phyloP scores from a whole-genome alignment of 768 basidiomycete genomes.

The Tricholoma hemisulphureum region DNA sequence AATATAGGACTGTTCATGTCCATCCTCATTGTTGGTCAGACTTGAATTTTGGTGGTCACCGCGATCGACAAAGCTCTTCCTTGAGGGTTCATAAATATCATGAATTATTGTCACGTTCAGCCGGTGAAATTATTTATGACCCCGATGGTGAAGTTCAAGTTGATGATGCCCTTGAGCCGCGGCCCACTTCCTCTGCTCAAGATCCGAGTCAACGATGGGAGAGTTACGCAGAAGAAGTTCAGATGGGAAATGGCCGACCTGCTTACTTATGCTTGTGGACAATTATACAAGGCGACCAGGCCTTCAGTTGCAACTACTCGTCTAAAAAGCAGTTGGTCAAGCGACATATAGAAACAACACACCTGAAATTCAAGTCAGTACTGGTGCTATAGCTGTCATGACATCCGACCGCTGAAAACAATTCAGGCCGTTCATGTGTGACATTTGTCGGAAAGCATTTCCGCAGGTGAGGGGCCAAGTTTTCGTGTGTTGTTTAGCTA shows the following conservation, averaged over 20 bases:
- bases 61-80: neutral
- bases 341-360: conserved; percentile 63
- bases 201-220: conserved; percentile 18
- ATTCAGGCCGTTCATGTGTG: conserved; percentile 51
- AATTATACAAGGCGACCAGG: conserved; percentile 21
- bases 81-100: neutral
- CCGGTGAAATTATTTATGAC: neutral
- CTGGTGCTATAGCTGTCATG: neutral
- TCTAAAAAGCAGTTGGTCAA: conserved; percentile 65
- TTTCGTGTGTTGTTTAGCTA: neutral
- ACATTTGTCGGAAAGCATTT: conserved; percentile 52
- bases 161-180: neutral
- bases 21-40: neutral
- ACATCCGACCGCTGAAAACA: neutral
- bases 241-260: conserved; percentile 16
- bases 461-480: conserved; percentile 31
- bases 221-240: conserved; percentile 14
- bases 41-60: neutral
- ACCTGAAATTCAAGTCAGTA: conserved; percentile 59
- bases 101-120: neutral
- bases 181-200: neutral
- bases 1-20: neutral
- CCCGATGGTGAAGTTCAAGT: neutral
- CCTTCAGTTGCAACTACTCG: conserved; percentile 13
- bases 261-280: conserved; percentile 29